phyloP scores from a whole-genome alignment of 2,329 filamentous ascomycete genomes.

The Trichothecium roseum region DNA sequence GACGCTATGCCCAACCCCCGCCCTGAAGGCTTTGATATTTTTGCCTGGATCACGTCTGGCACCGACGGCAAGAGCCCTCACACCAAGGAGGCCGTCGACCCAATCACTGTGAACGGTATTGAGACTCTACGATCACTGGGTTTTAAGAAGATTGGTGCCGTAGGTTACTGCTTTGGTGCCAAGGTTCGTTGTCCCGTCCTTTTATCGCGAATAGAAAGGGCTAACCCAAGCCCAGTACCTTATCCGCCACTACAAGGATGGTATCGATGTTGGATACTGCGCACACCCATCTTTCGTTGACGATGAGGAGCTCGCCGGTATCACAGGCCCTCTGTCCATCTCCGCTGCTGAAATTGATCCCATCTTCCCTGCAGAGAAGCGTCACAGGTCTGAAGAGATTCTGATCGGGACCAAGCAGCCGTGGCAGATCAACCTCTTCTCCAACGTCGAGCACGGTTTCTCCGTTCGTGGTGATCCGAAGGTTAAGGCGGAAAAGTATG shows the following conservation, averaged over 20 bases:
- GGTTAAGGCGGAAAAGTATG: constrained; percentile 46
- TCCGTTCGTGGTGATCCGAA: constrained; percentile 53
- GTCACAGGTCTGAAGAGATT: constrained; percentile 55
- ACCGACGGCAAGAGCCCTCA: constrained; percentile 35
- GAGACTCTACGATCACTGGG: constrained; percentile 41
- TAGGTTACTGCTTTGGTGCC: constrained; percentile 68
- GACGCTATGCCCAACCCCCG: constrained; percentile 17
- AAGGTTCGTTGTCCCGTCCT: constrained; percentile 44
- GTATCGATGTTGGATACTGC: constrained; percentile 59
- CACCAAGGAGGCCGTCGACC: constrained; percentile 15
- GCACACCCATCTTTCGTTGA: constrained; percentile 72
- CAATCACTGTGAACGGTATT: constrained; percentile 22
- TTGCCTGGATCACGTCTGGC: constrained; percentile 27
- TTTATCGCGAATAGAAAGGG: not conserved
- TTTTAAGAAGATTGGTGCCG: constrained; percentile 48
- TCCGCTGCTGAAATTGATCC: constrained; percentile 52
- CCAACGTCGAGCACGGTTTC: constrained; percentile 65
- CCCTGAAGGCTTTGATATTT: constrained; percentile 18
- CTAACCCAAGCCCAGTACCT: constrained; percentile 42
- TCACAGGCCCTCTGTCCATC: constrained; percentile 60
- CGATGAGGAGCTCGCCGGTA: constrained; percentile 52
- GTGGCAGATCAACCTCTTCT: constrained; percentile 72
- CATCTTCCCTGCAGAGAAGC: constrained; percentile 54
- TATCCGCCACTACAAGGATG: constrained; percentile 49
- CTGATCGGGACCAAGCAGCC: constrained; percentile 39